These are phyloP conservation scores for Chaetomium cochliodes DNA, from an alignment of 495 filamentous ascomycete genomes.

Conservation along the genomic window DNA sequence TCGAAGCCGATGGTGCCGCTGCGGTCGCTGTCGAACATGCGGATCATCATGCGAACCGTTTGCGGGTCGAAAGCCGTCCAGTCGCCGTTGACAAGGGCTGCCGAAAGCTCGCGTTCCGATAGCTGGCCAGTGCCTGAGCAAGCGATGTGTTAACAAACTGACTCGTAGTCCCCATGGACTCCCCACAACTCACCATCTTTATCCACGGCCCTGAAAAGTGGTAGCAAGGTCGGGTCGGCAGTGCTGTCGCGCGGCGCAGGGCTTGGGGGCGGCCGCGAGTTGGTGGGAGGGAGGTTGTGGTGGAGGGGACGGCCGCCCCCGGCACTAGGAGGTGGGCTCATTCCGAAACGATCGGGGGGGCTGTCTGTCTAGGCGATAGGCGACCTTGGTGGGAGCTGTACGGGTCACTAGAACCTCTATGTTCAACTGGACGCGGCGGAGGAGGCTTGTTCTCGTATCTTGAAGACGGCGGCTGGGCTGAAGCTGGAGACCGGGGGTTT, in stretches of 20 bases:
- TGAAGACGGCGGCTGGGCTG: constrained; percentile 25
- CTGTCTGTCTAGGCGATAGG: constrained; percentile 25
- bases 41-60: constrained; percentile 97
- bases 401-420: constrained; percentile 26
- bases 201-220: constrained; percentile 89
- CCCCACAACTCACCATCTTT: constrained; percentile 58
- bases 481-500: constrained; percentile 23
- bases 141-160: neutral
- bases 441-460: constrained; percentile 45
- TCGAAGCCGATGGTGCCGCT: constrained; percentile 88
- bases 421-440: constrained; percentile 37
- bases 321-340: constrained; percentile 38
- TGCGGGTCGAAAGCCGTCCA: constrained; percentile 93
- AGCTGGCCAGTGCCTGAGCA: constrained; percentile 69
- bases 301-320: constrained; percentile 48
- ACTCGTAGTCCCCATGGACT: neutral
- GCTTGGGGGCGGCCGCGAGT: constrained; percentile 64
- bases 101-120: constrained; percentile 82
- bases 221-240: constrained; percentile 71
- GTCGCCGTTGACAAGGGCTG: constrained; percentile 94
- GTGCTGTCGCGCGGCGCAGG: constrained; percentile 59
- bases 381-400: constrained; percentile 25
- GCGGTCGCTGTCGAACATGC: constrained; percentile 94
- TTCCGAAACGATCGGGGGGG: constrained; percentile 29
- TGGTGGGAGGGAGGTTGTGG: constrained; percentile 52